Percentiles rank a stretch among this genome's conserved stretches.
Evolutionary conservation across 2,329 filamentous ascomycete genomes (phyloP).

Genomic region (Helotiales sp.): DNA sequence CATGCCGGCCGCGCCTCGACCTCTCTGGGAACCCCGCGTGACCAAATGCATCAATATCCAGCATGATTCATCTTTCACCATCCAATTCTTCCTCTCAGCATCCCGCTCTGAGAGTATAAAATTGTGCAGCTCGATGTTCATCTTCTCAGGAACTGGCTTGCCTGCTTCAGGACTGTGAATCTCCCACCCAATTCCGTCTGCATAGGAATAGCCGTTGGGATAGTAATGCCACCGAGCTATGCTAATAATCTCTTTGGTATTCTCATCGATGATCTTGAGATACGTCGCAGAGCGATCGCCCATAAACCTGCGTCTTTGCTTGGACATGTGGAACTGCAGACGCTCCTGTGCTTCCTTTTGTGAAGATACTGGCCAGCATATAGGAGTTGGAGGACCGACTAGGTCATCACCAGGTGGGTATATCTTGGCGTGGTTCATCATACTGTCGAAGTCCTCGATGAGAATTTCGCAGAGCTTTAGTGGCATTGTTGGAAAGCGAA

Average conservation of each 20-base stretch:
- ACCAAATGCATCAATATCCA: slow-evolving; percentile 29
- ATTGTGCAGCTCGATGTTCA: slow-evolving; percentile 23
- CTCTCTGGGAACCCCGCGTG: slow-evolving; percentile 29
- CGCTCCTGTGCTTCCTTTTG: slow-evolving; percentile 8
- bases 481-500: slow-evolving; percentile 3
- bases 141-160: slow-evolving; percentile 9
- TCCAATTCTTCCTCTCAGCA: slow-evolving; percentile 18
- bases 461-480: slow-evolving; percentile 8
- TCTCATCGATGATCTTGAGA: slow-evolving; percentile 21
- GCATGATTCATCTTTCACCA: slow-evolving; percentile 10
- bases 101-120: slow-evolving; percentile 20
- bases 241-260: slow-evolving; percentile 14
- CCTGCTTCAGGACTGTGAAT: slow-evolving; percentile 7
- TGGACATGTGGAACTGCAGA: slow-evolving; percentile 15
- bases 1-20: slow-evolving; percentile 43
- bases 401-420: slow-evolving; percentile 18
- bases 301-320: slow-evolving; percentile 21
- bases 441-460: slow-evolving; percentile 13
- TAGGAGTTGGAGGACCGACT: slow-evolving; percentile 11
- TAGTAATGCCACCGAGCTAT: slow-evolving; percentile 27
- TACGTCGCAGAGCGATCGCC: slow-evolving; percentile 18
- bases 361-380: slow-evolving; percentile 14
- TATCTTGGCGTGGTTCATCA: slow-evolving; percentile 10
- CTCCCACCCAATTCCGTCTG: slow-evolving; percentile 16
- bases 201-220: slow-evolving; percentile 18